Percentiles rank a stretch among this genome's conserved stretches.
These are phyloP conservation scores for Pyrrhoderma noxium DNA, from an alignment of 1,284 basidiomycete species.

Conservation along the genomic window DNA sequence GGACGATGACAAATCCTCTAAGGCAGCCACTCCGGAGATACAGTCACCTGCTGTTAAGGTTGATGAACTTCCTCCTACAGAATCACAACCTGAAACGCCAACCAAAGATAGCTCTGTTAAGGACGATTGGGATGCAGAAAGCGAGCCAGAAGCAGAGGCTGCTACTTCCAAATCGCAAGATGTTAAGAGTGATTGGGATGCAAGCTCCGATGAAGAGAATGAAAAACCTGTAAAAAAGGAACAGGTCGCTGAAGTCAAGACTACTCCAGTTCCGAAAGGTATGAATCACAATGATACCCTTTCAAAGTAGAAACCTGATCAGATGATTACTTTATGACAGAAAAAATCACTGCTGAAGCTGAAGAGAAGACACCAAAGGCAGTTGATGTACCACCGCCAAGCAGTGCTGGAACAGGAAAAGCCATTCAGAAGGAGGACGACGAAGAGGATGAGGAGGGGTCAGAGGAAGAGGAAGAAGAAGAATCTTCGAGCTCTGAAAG, in stretches of 20 bases:
- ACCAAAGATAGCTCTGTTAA: constrained; percentile 41
- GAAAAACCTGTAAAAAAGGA: constrained; percentile 22
- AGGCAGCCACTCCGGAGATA: constrained; percentile 23
- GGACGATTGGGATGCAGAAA: constrained; percentile 82
- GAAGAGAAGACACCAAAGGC: constrained; percentile 9
- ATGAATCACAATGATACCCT: not conserved
- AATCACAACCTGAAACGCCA: constrained; percentile 38
- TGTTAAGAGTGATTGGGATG: constrained; percentile 84
- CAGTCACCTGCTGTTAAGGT: constrained; percentile 21
- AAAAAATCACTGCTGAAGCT: constrained; percentile 1
- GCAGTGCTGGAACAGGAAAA: constrained; percentile 21
- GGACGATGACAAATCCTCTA: constrained; percentile 15
- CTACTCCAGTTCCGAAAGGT: constrained; percentile 23
- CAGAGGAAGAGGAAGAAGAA: constrained; percentile 27
- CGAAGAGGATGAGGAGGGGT: constrained; percentile 26
- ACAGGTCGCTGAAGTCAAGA: constrained; percentile 20
- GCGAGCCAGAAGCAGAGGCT: constrained; percentile 43
- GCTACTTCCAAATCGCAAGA: constrained; percentile 25
- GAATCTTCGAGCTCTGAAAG: constrained; percentile 33
- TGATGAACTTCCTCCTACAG: constrained; percentile 31
- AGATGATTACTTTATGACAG: constrained; percentile 6
- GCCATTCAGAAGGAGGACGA: constrained; percentile 25
- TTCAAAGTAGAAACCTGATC: too few species aligned
- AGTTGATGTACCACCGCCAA: constrained; percentile 24
- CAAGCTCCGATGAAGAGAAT: constrained; percentile 64